Percentiles rank a stretch among this genome's conserved stretches.
These are phyloP conservation scores for Spiromastix sp. DNA, from an alignment of 2,329 filamentous ascomycete genomes.

Conservation along the genomic window DNA sequence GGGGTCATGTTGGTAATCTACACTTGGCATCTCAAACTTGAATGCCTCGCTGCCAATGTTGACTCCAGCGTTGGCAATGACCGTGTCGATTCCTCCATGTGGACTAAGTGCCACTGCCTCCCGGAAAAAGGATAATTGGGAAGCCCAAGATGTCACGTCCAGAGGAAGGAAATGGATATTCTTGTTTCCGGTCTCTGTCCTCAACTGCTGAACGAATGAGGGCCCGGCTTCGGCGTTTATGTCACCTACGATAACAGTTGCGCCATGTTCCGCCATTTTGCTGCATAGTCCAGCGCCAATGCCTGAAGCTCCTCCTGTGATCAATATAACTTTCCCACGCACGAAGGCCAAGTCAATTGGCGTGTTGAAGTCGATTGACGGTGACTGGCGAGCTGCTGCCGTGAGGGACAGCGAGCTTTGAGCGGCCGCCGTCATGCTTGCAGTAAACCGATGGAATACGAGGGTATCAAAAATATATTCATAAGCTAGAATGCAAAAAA, in stretches of 20 bases:
- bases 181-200: slow-evolving; percentile 48
- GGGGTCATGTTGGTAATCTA: slow-evolving; percentile 18
- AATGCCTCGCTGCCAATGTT: slow-evolving; percentile 27
- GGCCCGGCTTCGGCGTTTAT: slow-evolving; percentile 46
- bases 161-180: slow-evolving; percentile 42
- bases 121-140: slow-evolving; percentile 54
- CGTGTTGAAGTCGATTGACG: slow-evolving; percentile 5
- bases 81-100: slow-evolving; percentile 48
- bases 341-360: slow-evolving; percentile 6
- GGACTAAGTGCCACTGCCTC: slow-evolving; percentile 44
- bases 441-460: no score
- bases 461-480: no score
- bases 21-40: slow-evolving; percentile 38
- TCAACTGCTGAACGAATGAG: slow-evolving; percentile 45
- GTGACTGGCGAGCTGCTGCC: not conserved
- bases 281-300: slow-evolving; percentile 47
- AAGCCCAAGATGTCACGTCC: slow-evolving; percentile 56
- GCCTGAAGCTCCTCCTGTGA: slow-evolving; percentile 55
- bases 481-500: no score
- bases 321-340: slow-evolving; percentile 45
- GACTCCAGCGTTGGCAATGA: slow-evolving; percentile 59
- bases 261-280: slow-evolving; percentile 46
- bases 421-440: not conserved
- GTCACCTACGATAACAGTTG: slow-evolving; percentile 54
- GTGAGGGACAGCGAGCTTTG: not conserved